A percentile compares a stretch with the other conserved stretches of the same genome.
Evolutionary conservation across 805 yeast species (phyloP).

Genomic region (Pichia occidentalis): DNA sequence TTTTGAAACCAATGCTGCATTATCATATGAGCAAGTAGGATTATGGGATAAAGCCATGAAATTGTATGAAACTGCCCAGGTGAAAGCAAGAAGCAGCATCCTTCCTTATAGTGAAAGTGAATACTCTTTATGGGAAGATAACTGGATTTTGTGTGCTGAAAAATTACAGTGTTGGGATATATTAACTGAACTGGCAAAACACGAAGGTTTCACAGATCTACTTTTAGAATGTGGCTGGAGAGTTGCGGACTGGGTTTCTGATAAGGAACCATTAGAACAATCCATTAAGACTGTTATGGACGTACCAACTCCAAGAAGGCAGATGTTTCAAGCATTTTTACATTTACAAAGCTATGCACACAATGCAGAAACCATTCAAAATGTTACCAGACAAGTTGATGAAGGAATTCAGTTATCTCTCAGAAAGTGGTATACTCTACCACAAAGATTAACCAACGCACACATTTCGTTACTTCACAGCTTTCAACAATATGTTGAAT

Average conservation of each 20-base stretch:
- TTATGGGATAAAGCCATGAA: slow-evolving; percentile 92
- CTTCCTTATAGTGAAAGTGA: slow-evolving; percentile 94
- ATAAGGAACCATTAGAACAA: slow-evolving; percentile 88
- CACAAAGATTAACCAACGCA: slow-evolving; percentile 66
- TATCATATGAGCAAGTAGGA: slow-evolving; percentile 92
- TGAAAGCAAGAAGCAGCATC: slow-evolving; percentile 91
- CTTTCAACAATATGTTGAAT: slow-evolving; percentile 95
- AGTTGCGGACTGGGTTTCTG: slow-evolving; percentile 97
- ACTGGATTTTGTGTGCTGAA: slow-evolving; percentile 96
- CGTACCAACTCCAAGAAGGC: slow-evolving; percentile 96
- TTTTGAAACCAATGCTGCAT: slow-evolving; percentile 84
- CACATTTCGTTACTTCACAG: slow-evolving; percentile 88
- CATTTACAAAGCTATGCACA: slow-evolving; percentile 91
- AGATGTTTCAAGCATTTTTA: slow-evolving; percentile 89
- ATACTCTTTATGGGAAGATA: slow-evolving; percentile 96
- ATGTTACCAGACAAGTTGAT: slow-evolving; percentile 80
- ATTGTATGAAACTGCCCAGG: slow-evolving; percentile 92
- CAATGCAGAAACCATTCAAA: slow-evolving; percentile 78
- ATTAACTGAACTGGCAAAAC: slow-evolving; percentile 90
- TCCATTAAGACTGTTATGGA: slow-evolving; percentile 96
- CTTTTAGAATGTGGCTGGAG: slow-evolving; percentile 99
- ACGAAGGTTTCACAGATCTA: slow-evolving; percentile 94
- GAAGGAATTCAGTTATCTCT: slow-evolving; percentile 93
- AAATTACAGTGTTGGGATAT: slow-evolving; percentile 98
- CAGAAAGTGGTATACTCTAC: slow-evolving; percentile 89